Evolutionary conservation across 139 green algal species (phyloP), one percentile per base, ranked within the genome.

Genomic region (Axilococcus clingmanii): DNA sequence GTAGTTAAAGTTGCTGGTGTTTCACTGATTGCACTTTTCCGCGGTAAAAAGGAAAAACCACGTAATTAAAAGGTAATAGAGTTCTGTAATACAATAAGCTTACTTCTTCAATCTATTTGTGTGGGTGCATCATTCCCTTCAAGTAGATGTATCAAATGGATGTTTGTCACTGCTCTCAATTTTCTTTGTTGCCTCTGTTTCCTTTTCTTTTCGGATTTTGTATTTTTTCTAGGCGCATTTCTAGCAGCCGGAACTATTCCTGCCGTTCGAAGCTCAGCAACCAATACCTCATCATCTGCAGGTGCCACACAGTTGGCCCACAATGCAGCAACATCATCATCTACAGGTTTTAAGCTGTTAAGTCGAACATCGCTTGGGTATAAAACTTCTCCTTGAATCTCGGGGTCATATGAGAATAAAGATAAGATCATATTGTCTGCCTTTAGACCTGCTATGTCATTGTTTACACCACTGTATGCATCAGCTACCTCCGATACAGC

Each of bases 41-140:
- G 88, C 59, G 78, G 83, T 68, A 98, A 97, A 85, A 97, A 97
- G 84, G 90, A 97, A 78, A 97, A 97, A 79, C 89, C 89, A 20
- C 71, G 88, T 30, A 85, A 84, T 44, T 61, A 52, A 35, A 31
- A 27, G 20, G 9, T 25, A 35, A 38, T 38, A 12, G 33, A 12
- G 33, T 5, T 46, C 22, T 22, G 17, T 30, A 48, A 48, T 48
- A 30, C 19, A 48, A 31, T 29, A 32, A 7, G 6, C 15, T 24
- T 12, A 15, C 7, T 22, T 48, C 8, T 29, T 48, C 27, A n/a
- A 14, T 20, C 33, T 27, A 65, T 54, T 14, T 66, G 59, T 29
- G 50, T 59, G 31, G 24, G 20, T 24, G 63, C 55, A 2, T 46
- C 63, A 12, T 71, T 55, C 0, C 63, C 63, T 41, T 72, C 56